phyloP scores from a whole-genome alignment of 306 rosid genomes.

The Adenanthera pavonina region DNA sequence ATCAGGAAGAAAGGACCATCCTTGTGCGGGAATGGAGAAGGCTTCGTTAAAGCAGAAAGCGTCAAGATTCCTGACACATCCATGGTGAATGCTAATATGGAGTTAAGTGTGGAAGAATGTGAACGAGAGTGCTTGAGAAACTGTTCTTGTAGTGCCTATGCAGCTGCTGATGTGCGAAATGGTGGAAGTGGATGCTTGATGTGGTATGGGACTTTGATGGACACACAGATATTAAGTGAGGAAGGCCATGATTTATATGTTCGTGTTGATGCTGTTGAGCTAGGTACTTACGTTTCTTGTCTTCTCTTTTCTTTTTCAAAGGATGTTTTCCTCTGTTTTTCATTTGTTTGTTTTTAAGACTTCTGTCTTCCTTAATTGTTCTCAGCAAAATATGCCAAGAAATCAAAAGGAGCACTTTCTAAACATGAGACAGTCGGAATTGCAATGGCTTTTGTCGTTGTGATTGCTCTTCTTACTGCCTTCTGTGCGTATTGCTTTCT shows the following conservation, averaged over 20 bases:
- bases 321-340: neutral
- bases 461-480: neutral
- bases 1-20: slow-evolving; percentile 38
- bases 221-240: slow-evolving; percentile 36
- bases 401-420: neutral
- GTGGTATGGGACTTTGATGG: slow-evolving; percentile 46
- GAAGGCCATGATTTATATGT: slow-evolving; percentile 39
- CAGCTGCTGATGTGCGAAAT: slow-evolving; percentile 40
- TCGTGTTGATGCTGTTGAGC: neutral
- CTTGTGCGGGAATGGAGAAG: neutral
- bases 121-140: slow-evolving; percentile 12
- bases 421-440: neutral
- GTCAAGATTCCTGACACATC: slow-evolving; percentile 51
- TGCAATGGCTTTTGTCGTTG: neutral
- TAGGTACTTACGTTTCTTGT: neutral
- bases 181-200: slow-evolving; percentile 50
- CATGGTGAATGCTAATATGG: slow-evolving; percentile 3
- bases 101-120: neutral
- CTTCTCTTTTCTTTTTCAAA: slow-evolving; percentile 1
- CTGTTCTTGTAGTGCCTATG: slow-evolving; percentile 52
- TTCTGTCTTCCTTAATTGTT: neutral
- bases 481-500: neutral
- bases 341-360: too few relatives aligned
- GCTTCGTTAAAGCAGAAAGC: neutral
- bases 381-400: neutral